Conservation (phyloP, 202 grass and related monocot genomes). For the Bolboschoenoplectus hybrid region DNA sequence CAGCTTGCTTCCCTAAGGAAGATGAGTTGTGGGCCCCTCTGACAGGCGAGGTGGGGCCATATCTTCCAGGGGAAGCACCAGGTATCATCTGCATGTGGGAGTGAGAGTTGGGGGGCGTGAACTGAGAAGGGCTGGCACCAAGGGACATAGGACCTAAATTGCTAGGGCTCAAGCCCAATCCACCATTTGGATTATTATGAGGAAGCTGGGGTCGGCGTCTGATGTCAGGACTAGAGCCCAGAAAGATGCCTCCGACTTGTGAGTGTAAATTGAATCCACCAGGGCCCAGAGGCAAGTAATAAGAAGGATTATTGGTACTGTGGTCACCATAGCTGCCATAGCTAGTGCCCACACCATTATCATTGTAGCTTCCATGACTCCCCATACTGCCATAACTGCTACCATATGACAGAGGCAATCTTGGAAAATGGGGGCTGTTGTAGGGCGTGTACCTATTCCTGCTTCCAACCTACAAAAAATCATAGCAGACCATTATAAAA, state of each 20-base stretch:
- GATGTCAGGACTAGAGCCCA: slow-evolving; percentile 86
- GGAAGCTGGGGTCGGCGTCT: slow-evolving; percentile 71
- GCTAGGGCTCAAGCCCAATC: slow-evolving; percentile 81
- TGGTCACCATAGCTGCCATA: slow-evolving; percentile 79
- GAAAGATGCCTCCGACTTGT: slow-evolving; percentile 76
- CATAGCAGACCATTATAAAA: slow-evolving; percentile 40
- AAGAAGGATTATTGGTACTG: slow-evolving; percentile 38
- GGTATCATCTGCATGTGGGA: slow-evolving; percentile 66
- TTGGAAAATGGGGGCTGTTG: slow-evolving; percentile 64
- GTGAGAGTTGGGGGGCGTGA: slow-evolving; percentile 82
- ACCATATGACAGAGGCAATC: slow-evolving; percentile 70
- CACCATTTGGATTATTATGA: slow-evolving; percentile 53
- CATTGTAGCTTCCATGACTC: slow-evolving; percentile 82
- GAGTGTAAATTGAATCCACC: slow-evolving; percentile 72
- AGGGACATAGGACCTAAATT: slow-evolving; percentile 78
- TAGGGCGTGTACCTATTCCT: slow-evolving; percentile 55
- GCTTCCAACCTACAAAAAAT: slow-evolving; percentile 68
- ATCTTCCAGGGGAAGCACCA: slow-evolving; percentile 54
- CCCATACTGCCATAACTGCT: slow-evolving; percentile 82
- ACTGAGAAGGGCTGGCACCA: slow-evolving; percentile 91
- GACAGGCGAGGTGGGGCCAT: slow-evolving; percentile 71
- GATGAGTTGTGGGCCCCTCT: slow-evolving; percentile 57
- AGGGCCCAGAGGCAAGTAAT: slow-evolving; percentile 70
- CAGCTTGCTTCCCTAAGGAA: slow-evolving; percentile 77
- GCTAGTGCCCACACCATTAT: slow-evolving; percentile 61